A percentile compares a stretch with the other conserved stretches of the same genome.
These are phyloP conservation scores for Asterionellopsis glacialis DNA, from an alignment of 108 stramenopile genomes.

Conservation along the genomic window DNA sequence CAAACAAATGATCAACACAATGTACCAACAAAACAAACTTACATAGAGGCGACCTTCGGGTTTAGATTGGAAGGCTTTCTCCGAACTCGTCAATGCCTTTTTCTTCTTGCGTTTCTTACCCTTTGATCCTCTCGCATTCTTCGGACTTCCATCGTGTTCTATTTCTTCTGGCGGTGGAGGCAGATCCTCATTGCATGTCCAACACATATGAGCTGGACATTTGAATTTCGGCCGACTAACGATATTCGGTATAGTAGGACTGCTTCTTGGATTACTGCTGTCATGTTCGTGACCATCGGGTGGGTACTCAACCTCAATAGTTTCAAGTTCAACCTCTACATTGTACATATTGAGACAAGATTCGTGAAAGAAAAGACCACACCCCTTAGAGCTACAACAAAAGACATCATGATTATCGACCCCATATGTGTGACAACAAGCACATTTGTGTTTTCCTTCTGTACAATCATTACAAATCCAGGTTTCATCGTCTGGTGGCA, in stretches of 20 bases:
- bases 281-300: background rate
- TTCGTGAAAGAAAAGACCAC: conserved; percentile 75
- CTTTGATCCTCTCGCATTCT: conserved; percentile 14
- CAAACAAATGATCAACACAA: background rate
- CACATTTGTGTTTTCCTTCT: conserved; percentile 41
- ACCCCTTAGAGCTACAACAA: conserved; percentile 37
- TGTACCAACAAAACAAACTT: conserved; percentile 17
- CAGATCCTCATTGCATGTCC: conserved; percentile 70
- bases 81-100: conserved; percentile 25
- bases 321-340: conserved; percentile 34
- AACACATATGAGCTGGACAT: conserved; percentile 91
- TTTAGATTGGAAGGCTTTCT: conserved; percentile 23
- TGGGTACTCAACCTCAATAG: conserved; percentile 8
- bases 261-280: background rate
- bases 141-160: background rate
- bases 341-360: conserved; percentile 47
- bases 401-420: conserved; percentile 58
- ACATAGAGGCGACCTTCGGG: conserved; percentile 36
- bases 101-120: conserved; percentile 17
- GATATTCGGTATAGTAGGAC: conserved; percentile 5
- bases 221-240: conserved; percentile 28
- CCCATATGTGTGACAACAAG: conserved; percentile 62
- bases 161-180: conserved; percentile 27
- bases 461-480: conserved; percentile 73
- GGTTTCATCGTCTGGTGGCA: conserved; percentile 48